phyloP scores from a whole-genome alignment of 371 early-diverging fungal genomes.

The Haplosporangium sp. region DNA sequence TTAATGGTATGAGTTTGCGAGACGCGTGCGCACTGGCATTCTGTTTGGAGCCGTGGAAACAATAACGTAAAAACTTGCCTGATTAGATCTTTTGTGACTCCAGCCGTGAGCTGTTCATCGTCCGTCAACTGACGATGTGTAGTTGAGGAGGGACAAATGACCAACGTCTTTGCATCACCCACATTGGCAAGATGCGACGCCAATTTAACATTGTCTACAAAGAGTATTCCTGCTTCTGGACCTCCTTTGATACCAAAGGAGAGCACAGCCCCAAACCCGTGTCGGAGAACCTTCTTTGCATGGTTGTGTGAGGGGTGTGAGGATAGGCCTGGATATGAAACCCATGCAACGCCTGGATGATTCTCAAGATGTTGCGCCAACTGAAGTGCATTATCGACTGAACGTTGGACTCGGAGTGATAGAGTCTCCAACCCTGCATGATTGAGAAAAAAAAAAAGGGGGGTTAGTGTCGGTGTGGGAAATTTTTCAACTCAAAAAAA shows the following conservation, averaged over 20 bases:
- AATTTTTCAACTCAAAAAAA: background rate
- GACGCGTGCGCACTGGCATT: too few relatives aligned
- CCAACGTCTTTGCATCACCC: conserved; percentile 90
- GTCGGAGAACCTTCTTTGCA: conserved; percentile 80
- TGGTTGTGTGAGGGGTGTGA: conserved; percentile 76
- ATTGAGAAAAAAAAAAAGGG: too few relatives aligned
- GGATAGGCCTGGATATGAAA: conserved; percentile 86
- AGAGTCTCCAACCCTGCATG: conserved; percentile 80
- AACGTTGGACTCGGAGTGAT: conserved; percentile 90
- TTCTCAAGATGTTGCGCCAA: conserved; percentile 84
- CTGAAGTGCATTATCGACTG: conserved; percentile 79
- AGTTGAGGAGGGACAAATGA: conserved; percentile 86
- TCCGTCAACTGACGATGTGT: conserved; percentile 89
- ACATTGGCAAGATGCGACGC: conserved; percentile 91
- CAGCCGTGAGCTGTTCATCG: conserved; percentile 80
- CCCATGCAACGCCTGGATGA: conserved; percentile 82
- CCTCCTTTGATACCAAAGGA: conserved; percentile 88
- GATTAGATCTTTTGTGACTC: conserved; percentile 86
- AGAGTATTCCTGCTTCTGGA: conserved; percentile 61
- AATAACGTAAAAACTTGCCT: conserved; percentile 52
- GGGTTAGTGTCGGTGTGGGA: background rate
- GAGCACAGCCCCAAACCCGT: conserved; percentile 88
- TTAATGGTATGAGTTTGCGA: too few relatives aligned
- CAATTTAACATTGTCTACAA: conserved; percentile 81
- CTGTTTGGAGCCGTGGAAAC: background rate